Evolutionary conservation across 2,329 filamentous ascomycete species (phyloP).

Genomic region (Ophiostoma ips): DNA sequence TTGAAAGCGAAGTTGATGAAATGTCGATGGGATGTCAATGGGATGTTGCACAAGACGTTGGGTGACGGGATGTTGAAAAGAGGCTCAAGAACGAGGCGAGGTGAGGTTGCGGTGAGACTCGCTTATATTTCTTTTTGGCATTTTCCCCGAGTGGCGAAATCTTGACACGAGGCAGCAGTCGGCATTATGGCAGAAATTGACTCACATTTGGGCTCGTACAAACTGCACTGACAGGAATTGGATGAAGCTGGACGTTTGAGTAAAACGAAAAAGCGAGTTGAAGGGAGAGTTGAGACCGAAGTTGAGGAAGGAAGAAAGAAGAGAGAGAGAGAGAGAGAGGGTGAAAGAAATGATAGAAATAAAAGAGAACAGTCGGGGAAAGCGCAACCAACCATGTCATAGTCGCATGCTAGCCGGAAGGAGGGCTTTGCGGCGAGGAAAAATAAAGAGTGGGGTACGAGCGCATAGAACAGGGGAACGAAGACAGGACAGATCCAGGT

Average conservation of each 20-base stretch:
- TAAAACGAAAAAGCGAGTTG: too few species aligned
- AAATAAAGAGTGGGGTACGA: slow-evolving; percentile 1
- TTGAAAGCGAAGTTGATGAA: too few species aligned
- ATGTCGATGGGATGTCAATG: background rate
- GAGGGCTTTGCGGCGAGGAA: background rate
- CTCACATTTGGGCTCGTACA: too few species aligned
- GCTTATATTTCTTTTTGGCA: too few species aligned
- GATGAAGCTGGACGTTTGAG: too few species aligned
- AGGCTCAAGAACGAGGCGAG: background rate
- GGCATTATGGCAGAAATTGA: background rate
- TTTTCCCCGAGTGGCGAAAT: too few species aligned
- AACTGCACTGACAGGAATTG: too few species aligned
- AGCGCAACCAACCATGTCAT: slow-evolving; percentile 2
- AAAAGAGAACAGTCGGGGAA: slow-evolving; percentile 3
- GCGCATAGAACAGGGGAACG: background rate
- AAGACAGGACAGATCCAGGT: background rate
- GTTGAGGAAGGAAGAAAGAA: background rate
- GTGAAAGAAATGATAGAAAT: background rate
- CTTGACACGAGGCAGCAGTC: too few species aligned
- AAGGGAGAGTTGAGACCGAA: background rate
- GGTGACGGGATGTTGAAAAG: too few species aligned
- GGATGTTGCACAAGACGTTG: too few species aligned
- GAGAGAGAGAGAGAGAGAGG: background rate
- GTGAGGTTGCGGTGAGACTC: background rate
- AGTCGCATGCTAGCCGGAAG: background rate